A percentile compares a stretch with the other conserved stretches of the same genome.
These are phyloP conservation scores for Scolecobasidium constrictum DNA, from an alignment of 2,329 filamentous ascomycete genomes.

Conservation along the genomic window DNA sequence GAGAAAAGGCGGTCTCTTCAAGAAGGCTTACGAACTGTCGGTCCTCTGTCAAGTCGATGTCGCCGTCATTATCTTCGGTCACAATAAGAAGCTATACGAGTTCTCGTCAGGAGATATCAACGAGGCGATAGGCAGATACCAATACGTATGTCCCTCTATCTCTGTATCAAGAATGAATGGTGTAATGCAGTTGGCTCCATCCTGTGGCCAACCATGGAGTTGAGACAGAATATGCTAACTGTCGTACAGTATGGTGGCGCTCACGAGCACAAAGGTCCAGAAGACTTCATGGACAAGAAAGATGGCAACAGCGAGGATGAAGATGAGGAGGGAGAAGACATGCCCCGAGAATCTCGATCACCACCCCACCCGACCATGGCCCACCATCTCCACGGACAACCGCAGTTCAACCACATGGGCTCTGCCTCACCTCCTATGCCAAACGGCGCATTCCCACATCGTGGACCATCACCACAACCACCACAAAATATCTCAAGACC, in stretches of 20 bases:
- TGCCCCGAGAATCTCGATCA: conserved; percentile 55
- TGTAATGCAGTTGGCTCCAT: too few relatives aligned
- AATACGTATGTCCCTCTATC: conserved; percentile 48
- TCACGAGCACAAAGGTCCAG: conserved; percentile 92
- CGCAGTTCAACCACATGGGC: conserved; percentile 65
- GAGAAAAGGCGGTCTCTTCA: conserved; percentile 96
- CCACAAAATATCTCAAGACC: conserved; percentile 59
- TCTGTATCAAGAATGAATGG: too few relatives aligned
- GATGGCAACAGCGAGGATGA: conserved; percentile 71
- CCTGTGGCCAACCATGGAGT: too few relatives aligned
- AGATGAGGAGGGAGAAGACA: conserved; percentile 54
- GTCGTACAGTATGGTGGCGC: conserved; percentile 67
- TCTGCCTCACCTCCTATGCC: conserved; percentile 82
- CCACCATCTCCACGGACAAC: conserved; percentile 38
- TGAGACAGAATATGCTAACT: too few relatives aligned
- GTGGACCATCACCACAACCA: conserved; percentile 75
- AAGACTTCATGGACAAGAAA: conserved; percentile 75
- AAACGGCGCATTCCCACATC: conserved; percentile 62
- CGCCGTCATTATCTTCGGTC: conserved; percentile 95
- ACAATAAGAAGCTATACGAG: conserved; percentile 98
- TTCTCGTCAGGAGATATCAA: conserved; percentile 92
- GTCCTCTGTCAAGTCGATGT: conserved; percentile 98
- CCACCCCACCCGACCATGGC: conserved; percentile 47
- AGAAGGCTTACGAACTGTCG: conserved; percentile 97
- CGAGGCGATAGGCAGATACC: conserved; percentile 76